A percentile compares a stretch with the other conserved stretches of the same genome.
Evolutionary conservation across 2,329 filamentous ascomycete species (phyloP).

Genomic region (Sphaerulina musiva): DNA sequence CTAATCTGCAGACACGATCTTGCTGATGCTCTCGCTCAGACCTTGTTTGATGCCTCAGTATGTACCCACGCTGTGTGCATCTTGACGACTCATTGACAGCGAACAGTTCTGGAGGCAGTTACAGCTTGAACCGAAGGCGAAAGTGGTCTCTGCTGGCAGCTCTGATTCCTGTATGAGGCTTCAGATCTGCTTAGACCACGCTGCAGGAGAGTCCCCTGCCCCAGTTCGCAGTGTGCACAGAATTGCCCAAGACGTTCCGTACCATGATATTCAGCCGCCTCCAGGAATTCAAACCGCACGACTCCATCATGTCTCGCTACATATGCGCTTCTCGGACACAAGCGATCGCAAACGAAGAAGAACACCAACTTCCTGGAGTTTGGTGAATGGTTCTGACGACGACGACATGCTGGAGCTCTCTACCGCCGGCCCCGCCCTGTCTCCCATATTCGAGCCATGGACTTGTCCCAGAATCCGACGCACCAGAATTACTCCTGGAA

Average conservation of each 20-base stretch:
- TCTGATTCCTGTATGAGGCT: constrained; percentile 1
- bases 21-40: not conserved
- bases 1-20: not conserved
- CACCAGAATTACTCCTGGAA: not conserved
- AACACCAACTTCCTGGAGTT: not conserved
- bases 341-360: not conserved
- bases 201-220: constrained; percentile 6
- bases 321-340: constrained; percentile 17
- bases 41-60: constrained; percentile 7
- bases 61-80: not conserved
- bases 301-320: constrained; percentile 28
- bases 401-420: not conserved
- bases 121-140: constrained; percentile 8
- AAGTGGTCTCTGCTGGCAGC: constrained; percentile 14
- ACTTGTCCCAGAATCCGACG: not conserved
- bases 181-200: constrained; percentile 24
- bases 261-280: constrained; percentile 20
- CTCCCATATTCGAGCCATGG: not conserved
- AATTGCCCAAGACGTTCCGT: constrained; percentile 20
- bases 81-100: not conserved
- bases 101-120: constrained; percentile 23
- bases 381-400: not conserved
- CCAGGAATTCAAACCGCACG: constrained; percentile 6
- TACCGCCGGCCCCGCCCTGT: not conserved
- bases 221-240: constrained; percentile 17